Evolutionary conservation across 129 eudicot genomes (phyloP), one percentile per base, ranked within the genome.

Genomic region (carrot (Daucus carota)): DNA sequence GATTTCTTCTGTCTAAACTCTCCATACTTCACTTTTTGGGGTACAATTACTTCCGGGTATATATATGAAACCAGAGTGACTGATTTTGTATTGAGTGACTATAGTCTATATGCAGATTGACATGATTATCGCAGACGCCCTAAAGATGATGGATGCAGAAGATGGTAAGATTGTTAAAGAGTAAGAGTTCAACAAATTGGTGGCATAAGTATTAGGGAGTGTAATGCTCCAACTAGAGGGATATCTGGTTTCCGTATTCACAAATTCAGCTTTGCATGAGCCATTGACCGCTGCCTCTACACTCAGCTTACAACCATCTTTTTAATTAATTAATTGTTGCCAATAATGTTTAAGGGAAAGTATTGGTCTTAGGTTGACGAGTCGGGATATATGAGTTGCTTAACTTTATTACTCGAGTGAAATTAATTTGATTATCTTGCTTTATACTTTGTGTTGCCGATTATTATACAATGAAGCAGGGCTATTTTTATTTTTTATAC

Each of bases 251-350:
- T 86, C 96, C 0, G 85, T 91, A 16, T 84, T 94, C 11, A 76
- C 95, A 38, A 91, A 89, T 85, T 95, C 99, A 15, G 94, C 91
- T 41, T 97, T 91, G 79, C 99, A 95, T 42, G 99, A 91, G 79
- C 92, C 99, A 0, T 74, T 87, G 44, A 74, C 86, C 13, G 86
- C 95, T 20, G 80, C 92, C 24, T 89, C 92, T 20, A 84, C 92
- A 10, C 81, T 91, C n/a, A n/a, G n/a, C 79, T 82, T 86, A 85
- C 90, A 86, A 77, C 82, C 93, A 0, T 68, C 88, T 34, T 76
- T 90, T 1, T 52, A 81, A 47, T 82, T 70, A n/a, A n/a, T 22
- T 38, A 0, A 29, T 46, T 63, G 38, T 63, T 63, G 38, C 70
- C 14, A 63, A 63, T 54, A 28, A 29, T 63, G 70, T 63, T 11